Base-by-base conservation (phyloP, 2,329 filamentous ascomycete genomes). In the Arthroderma sp. region DNA sequence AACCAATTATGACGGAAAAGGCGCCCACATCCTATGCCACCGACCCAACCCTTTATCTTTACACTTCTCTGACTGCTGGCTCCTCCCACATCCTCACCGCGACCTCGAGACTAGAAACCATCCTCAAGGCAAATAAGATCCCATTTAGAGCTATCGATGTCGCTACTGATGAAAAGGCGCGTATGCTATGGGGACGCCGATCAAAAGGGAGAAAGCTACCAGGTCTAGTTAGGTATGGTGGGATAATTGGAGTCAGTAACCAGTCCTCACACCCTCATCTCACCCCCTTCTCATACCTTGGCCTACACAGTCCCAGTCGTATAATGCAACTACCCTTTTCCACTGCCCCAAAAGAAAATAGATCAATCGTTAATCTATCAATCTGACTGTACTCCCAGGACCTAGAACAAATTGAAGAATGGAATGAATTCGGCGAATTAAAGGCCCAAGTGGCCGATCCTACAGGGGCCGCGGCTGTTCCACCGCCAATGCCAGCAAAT, bases 351-450 rank as follows among this genome's bases (percentile, higher is more conserved):
- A 11, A n/a, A 4, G 3, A 22, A 22, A 22, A 22, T 22, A 22
- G 15, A 22, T 22, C 15, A 22, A 22, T 22, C 15, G 15, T 22
- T 22, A 22, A 28, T 27, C 8, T 33, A 28, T 29, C 11, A 34
- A 5, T 28, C 30, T 38, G 36, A 40, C 11, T 10, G 31, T 8
- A 33, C 40, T 30, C 15, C 41, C 36, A 95, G 88, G 91, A 95
- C 62, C 74, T 95, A 41, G 83, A 89, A 51, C 82, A 96, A 65
- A 79, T 96, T 51, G 91, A 98, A 66, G 91, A 98, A 62, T 96
- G 89, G 91, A 98, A 98, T 69, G 91, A 98, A 64, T 95, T 93
- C 65, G 87, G 87, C 65, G 89, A 96, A 67, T 76, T 98, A 50
- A 86, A 87, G 64, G 78, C 89, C 65, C 83, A 89, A 56, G 78